Base-by-base conservation (phyloP, 2,329 filamentous ascomycete species). In the Didymella arachidicola region DNA sequence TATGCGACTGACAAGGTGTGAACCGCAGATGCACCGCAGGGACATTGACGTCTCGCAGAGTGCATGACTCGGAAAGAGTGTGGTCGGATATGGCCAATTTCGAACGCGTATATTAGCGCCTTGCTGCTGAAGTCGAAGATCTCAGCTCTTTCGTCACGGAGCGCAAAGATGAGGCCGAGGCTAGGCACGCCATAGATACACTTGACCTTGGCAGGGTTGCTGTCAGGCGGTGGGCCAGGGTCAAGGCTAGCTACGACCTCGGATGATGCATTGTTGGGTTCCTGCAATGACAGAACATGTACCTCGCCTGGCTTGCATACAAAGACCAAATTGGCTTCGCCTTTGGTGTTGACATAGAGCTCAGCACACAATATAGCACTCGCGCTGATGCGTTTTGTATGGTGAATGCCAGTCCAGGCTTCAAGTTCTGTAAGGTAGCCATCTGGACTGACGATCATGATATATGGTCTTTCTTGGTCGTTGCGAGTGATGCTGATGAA, bases 1-100 rank as follows among this genome's bases (percentile, higher is more conserved):
- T 91, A 92, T 12, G 84, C 85, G 22, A 92, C 75, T 0, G 85
- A 87, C n/a, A 92, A 79, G 14, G 83, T 87, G 27, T 81, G 81
- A 1, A 93, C 76, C 0, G 87, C 85, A 1, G 82, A 77, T 1
- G 82, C 82, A 14, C 83, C 84, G 44, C 84, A 87, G 54, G 80
- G 58, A 59, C 83, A 86, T 59, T 78, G 79, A 46, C 81, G 80
- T 56, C 78, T 82, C 43, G 78, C 77, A 1, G 84, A 83, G 67
- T 87, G 85, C 55, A 88, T 82, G 49, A 85, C 85, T 47, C 85
- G 83, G 16, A 92, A 79, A 0, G 87, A 85, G 34, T 84, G 83
- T 4, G 83, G 80, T 57, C 84, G 81, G 70, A 90, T 86, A 1
- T 79, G 78, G 36, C 86, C 82, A 0, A 87, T 87, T 18, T 75